Evolutionary conservation across 1,284 basidiomycete species (phyloP), one percentile per base, ranked within the genome.

Genomic region (Crucibulum parvulum): DNA sequence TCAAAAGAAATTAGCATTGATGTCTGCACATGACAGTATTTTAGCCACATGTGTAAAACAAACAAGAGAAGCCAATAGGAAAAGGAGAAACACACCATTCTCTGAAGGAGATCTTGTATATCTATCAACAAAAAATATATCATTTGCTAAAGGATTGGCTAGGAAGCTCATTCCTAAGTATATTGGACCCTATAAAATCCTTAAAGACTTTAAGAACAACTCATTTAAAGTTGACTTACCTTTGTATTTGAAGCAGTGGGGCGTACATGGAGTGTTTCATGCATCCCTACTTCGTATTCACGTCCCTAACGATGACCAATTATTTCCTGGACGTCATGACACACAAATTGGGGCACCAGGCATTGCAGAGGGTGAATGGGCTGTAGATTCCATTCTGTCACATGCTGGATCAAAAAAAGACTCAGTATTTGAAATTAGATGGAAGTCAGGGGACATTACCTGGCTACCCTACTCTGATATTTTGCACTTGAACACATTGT

Each of bases 1-100:
- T 10, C 9, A 36, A 9, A 69, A 76, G 52, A 69, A 75, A 9
- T 39, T 65, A 0, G 67, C 72, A 16, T 6, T 69, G 15, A 61
- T 62, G 2, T 36, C 51, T 1, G 65, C 65, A 0, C 68, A 69
- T 43, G 58, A 69, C 45, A 59, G 24, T 31, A 31, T 31, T 4
- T 31, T 31, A 4, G 24, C 24, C 4, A 4, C 24, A 4, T 31
- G 24, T 31, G 24, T 31, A 31, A 31, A 31, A 31, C 24, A 31
- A 31, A 31, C 24, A 31, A 31, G 24, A 31, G 24, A 31, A 31
- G 24, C 24, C 2, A 31, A 31, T 31, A 31, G 24, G 24, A 31
- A 31, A 31, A 31, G 24, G 4, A 2, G 24, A 4, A 31, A 31
- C 24, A 4, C 24, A 31, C 24, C 24, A 2, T 31, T 31, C 4